Evolutionary conservation across 805 yeast genomes (phyloP), one percentile per base, ranked within the genome.

Genomic region (Lipomyces spencermartinsiae): DNA sequence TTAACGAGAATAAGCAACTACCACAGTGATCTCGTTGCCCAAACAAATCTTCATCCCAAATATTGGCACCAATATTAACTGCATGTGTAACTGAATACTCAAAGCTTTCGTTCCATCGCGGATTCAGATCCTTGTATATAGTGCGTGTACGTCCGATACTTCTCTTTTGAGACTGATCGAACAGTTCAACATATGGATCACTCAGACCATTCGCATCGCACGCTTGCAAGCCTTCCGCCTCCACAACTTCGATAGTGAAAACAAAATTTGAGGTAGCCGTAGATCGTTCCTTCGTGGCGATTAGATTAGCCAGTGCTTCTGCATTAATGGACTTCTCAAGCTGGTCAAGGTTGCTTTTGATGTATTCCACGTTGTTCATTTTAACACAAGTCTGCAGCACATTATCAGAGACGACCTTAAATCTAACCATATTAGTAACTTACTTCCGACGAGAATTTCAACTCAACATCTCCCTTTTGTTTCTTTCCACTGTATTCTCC

Each of bases 21-120:
- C 97, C 97, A 73, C 90, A 85, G 4, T 90, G 78, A 8, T 86
- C 86, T 68, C 89, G 89, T 8, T 85, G 82, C 1, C 86, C 81
- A 9, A 85, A 80, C 0, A 81, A 74, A 8, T 83, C 79, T 55
- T 86, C 89, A 73, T 89, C 89, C 96, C 97, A 91, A 0, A 91
- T 85, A 1, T 89, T 87, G 1, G 87, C 84, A 1, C 87, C 83
- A 1, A 90, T 71, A 34, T 25, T 53, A 34, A 86, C 31, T 3
- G 29, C 5, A 3, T 57, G 25, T 3, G 59, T 57, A 8, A 34
- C 37, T 19, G 59, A 34, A 34, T 57, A 57, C 46, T 57, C 59
- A 16, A 57, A 57, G 59, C 46, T 57, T 79, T 93, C 97, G 74
- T 91, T 91, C 96, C 96, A 94, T 16, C 84, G 85, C 0, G 98